Conservation (phyloP, 495 filamentous ascomycete species). For the Tuber borchii region DNA sequence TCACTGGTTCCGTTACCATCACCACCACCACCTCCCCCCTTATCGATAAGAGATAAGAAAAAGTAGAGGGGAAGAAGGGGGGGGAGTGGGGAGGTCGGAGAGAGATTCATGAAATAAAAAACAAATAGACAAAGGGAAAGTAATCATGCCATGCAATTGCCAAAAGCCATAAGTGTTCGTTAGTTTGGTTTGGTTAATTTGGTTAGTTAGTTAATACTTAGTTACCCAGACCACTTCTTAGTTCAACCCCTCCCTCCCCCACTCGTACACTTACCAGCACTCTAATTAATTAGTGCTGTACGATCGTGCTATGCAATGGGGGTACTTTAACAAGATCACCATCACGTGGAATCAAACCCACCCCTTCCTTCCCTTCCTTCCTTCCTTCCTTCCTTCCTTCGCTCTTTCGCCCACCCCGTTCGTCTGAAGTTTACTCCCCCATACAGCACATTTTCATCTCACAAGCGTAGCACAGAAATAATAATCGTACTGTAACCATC, state of each 20-base stretch:
- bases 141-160: not conserved
- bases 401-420: not conserved
- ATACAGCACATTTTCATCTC: not conserved
- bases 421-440: slow-evolving; percentile 1
- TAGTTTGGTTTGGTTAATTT: not conserved
- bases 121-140: not conserved
- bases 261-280: not conserved
- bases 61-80: not conserved
- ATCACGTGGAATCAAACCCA: not conserved
- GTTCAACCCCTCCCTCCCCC: not conserved
- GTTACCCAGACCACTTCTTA: not conserved
- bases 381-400: not conserved
- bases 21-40: not conserved
- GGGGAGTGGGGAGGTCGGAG: not conserved
- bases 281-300: too few relatives aligned
- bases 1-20: not conserved
- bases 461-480: not conserved
- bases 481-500: not conserved
- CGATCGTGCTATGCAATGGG: too few relatives aligned
- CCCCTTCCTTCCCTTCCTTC: too few relatives aligned
- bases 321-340: not conserved
- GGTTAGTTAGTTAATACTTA: too few relatives aligned
- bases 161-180: not conserved
- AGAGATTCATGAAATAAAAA: not conserved
- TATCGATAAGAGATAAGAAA: not conserved